Evolutionary conservation across 1,139 yeast genomes (phyloP).

Genomic region (Hyphopichia fennica): DNA sequence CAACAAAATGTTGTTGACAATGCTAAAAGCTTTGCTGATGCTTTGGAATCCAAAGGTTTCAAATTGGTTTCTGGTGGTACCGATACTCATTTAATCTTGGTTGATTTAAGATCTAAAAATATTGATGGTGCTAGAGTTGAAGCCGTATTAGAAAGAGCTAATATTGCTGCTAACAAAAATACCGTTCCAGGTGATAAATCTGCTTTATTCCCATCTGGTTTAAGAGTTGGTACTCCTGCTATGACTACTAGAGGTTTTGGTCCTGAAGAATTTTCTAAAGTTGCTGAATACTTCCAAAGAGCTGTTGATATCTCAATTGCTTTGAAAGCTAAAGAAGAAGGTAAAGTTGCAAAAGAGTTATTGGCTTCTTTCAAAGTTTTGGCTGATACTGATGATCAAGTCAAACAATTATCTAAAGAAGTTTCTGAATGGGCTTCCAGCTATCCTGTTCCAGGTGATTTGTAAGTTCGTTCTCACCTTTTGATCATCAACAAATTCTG

Average conservation of each 20-base stretch:
- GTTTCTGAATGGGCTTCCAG: constrained; percentile 65
- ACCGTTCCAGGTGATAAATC: constrained; percentile 96
- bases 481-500: background rate
- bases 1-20: constrained; percentile 80
- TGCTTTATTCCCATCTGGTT: constrained; percentile 92
- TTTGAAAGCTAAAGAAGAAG: constrained; percentile 60
- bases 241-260: constrained; percentile 97
- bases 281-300: constrained; percentile 73
- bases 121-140: constrained; percentile 97
- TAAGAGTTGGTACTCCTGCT: constrained; percentile 97
- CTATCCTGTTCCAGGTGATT: constrained; percentile 81
- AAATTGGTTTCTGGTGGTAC: constrained; percentile 89
- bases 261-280: constrained; percentile 71
- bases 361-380: constrained; percentile 63
- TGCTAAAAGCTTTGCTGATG: constrained; percentile 74
- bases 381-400: constrained; percentile 59
- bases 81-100: constrained; percentile 88
- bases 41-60: constrained; percentile 67
- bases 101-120: constrained; percentile 78
- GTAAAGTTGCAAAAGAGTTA: constrained; percentile 62
- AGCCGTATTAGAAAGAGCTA: constrained; percentile 82
- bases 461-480: constrained; percentile 18
- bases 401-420: constrained; percentile 59
- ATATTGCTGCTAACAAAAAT: constrained; percentile 94
- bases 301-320: constrained; percentile 70